These are phyloP conservation scores for Paracoccidioides lutzii DNA, from an alignment of 2,329 filamentous ascomycete species.

Conservation along the genomic window DNA sequence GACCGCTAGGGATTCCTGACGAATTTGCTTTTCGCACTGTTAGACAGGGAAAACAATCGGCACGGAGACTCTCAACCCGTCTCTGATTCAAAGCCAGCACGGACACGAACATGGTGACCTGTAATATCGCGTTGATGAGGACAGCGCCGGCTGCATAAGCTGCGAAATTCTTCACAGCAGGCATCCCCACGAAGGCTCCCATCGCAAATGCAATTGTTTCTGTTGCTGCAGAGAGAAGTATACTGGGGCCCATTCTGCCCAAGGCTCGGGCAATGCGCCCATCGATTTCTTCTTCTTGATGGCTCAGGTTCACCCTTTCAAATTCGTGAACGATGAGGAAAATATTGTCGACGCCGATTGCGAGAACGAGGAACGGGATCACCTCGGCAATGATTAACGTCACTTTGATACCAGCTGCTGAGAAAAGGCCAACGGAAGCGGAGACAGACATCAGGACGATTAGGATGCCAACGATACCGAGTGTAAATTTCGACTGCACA, in stretches of 20 bases:
- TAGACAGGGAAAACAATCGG: constrained; percentile 85
- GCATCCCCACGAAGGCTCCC: constrained; percentile 92
- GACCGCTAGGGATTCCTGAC: constrained; percentile 48
- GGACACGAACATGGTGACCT: constrained; percentile 94
- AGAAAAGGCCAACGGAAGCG: constrained; percentile 88
- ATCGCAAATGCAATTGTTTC: constrained; percentile 90
- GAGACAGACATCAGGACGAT: constrained; percentile 97
- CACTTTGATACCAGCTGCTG: constrained; percentile 79
- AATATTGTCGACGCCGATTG: constrained; percentile 96
- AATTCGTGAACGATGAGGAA: constrained; percentile 98
- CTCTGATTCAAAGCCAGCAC: constrained; percentile 83
- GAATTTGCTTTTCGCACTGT: constrained; percentile 65
- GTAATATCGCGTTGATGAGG: constrained; percentile 90
- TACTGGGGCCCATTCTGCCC: constrained; percentile 94
- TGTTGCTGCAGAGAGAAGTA: constrained; percentile 84
- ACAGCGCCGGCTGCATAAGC: constrained; percentile 93
- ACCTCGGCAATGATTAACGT: constrained; percentile 97
- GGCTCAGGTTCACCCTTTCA: constrained; percentile 81
- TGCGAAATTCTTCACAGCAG: constrained; percentile 92
- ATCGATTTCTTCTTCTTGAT: constrained; percentile 78
- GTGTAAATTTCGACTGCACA: constrained; percentile 91
- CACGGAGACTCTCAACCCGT: constrained; percentile 74
- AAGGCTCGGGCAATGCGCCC: constrained; percentile 74
- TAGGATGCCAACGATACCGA: constrained; percentile 85
- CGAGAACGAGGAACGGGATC: constrained; percentile 91